These are phyloP conservation scores for Exsudoporus frostii DNA, from an alignment of 768 basidiomycete genomes.

Conservation along the genomic window DNA sequence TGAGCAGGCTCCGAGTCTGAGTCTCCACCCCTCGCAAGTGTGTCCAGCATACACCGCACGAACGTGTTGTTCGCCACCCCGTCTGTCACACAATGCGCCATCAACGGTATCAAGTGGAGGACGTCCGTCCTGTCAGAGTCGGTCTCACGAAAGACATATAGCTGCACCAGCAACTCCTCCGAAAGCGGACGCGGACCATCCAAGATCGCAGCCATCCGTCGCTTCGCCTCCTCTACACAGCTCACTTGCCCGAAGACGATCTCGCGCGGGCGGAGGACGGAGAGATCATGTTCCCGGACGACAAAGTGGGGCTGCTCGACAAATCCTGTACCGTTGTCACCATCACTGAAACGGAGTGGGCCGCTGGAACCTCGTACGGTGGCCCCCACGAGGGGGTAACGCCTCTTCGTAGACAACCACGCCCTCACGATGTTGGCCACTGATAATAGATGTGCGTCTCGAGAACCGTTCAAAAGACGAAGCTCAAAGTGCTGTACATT, in stretches of 20 bases:
- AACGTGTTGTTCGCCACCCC: slow-evolving; percentile 42
- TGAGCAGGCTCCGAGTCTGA: slow-evolving; percentile 1
- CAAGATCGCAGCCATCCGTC: slow-evolving; percentile 28
- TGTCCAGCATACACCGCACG: slow-evolving; percentile 44
- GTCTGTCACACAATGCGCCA: slow-evolving; percentile 52
- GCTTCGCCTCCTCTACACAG: slow-evolving; percentile 35
- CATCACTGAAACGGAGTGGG: not conserved
- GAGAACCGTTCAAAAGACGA: slow-evolving; percentile 27
- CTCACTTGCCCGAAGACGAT: slow-evolving; percentile 34
- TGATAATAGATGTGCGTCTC: slow-evolving; percentile 23
- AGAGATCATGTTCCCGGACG: slow-evolving; percentile 38
- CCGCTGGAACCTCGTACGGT: slow-evolving; percentile 25
- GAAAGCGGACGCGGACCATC: slow-evolving; percentile 40
- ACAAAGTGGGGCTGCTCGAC: slow-evolving; percentile 32
- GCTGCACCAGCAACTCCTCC: slow-evolving; percentile 39
- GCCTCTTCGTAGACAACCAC: slow-evolving; percentile 47
- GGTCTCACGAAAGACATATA: slow-evolving; percentile 40
- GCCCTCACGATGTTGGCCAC: slow-evolving; percentile 37
- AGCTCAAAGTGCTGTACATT: slow-evolving; percentile 31
- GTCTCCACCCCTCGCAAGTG: slow-evolving; percentile 23
- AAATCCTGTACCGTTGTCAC: not conserved
- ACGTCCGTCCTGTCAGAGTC: slow-evolving; percentile 28
- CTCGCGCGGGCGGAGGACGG: slow-evolving; percentile 35
- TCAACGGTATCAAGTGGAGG: slow-evolving; percentile 42
- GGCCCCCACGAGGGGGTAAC: slow-evolving; percentile 49